Evolutionary conservation across 2,329 filamentous ascomycete species (phyloP).

Genomic region (Fusarium pseudoanthophilum): DNA sequence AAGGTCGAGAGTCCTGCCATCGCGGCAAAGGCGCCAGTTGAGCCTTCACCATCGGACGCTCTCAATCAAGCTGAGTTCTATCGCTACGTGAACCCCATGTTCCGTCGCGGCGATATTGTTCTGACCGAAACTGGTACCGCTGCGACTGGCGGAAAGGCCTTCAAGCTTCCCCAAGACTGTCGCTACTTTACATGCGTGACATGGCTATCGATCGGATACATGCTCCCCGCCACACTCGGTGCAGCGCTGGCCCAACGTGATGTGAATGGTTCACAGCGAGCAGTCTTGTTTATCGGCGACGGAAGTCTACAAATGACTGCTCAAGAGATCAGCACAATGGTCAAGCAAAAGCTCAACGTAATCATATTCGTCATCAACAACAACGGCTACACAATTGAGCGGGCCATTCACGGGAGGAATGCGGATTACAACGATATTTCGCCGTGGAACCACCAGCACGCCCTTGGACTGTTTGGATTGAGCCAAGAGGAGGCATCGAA

Average conservation of each 20-base stretch:
- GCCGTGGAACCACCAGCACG: constrained; percentile 12
- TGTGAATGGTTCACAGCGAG: not conserved
- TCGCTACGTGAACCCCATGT: constrained; percentile 11
- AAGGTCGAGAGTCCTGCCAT: not conserved
- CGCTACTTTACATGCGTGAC: constrained; percentile 14
- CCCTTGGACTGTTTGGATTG: constrained; percentile 9
- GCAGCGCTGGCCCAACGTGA: constrained; percentile 8
- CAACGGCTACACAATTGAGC: constrained; percentile 20
- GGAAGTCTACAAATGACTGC: constrained; percentile 18
- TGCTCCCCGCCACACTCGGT: constrained; percentile 18
- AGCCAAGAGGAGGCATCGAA: not conserved
- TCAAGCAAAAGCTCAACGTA: constrained; percentile 16
- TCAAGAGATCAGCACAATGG: constrained; percentile 15
- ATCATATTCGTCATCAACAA: constrained; percentile 19
- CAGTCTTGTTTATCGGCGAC: constrained; percentile 15
- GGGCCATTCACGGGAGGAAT: constrained; percentile 13
- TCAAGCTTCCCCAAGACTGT: not conserved
- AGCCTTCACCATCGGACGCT: not conserved
- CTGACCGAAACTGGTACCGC: constrained; percentile 20
- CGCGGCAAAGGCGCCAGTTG: not conserved
- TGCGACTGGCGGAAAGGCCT: constrained; percentile 12
- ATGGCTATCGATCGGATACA: constrained; percentile 21
- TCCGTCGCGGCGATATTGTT: not conserved
- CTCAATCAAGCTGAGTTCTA: constrained; percentile 7
- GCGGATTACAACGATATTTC: constrained; percentile 15